These are phyloP conservation scores for Rutstroemia sp. DNA, from an alignment of 2,329 filamentous ascomycete species.

Conservation along the genomic window DNA sequence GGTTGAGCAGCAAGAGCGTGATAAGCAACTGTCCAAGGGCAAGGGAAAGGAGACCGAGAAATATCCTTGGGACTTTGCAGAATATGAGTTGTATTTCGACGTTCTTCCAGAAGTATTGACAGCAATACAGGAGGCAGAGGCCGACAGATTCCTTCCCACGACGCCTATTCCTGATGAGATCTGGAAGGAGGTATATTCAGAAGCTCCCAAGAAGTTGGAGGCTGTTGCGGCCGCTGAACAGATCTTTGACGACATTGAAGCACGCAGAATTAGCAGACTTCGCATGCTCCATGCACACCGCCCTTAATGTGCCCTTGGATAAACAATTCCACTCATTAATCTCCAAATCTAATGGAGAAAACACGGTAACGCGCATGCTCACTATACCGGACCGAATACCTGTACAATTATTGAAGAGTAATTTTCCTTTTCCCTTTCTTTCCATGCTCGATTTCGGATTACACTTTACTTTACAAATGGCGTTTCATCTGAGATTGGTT, in stretches of 20 bases:
- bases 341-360: too few relatives aligned
- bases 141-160: background rate
- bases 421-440: background rate
- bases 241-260: background rate
- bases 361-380: too few relatives aligned
- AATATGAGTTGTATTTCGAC: background rate
- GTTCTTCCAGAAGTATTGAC: background rate
- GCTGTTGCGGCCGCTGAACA: background rate
- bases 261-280: too few relatives aligned
- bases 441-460: background rate
- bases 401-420: background rate
- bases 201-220: background rate
- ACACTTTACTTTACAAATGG: too few relatives aligned
- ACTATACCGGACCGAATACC: too few relatives aligned
- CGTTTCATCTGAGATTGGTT: too few relatives aligned
- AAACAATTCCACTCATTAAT: too few relatives aligned
- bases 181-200: background rate
- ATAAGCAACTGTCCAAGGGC: background rate
- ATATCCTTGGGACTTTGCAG: background rate
- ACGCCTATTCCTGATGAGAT: constrained; percentile 2
- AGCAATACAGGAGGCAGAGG: background rate
- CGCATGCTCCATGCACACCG: too few relatives aligned
- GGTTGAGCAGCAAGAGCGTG: constrained; percentile 2
- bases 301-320: too few relatives aligned
- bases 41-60: background rate